Percentiles rank a stretch among this genome's conserved stretches.
phyloP scores from a whole-genome alignment of 1,139 yeast genomes.

The Blastobotrys illinoisensis region DNA sequence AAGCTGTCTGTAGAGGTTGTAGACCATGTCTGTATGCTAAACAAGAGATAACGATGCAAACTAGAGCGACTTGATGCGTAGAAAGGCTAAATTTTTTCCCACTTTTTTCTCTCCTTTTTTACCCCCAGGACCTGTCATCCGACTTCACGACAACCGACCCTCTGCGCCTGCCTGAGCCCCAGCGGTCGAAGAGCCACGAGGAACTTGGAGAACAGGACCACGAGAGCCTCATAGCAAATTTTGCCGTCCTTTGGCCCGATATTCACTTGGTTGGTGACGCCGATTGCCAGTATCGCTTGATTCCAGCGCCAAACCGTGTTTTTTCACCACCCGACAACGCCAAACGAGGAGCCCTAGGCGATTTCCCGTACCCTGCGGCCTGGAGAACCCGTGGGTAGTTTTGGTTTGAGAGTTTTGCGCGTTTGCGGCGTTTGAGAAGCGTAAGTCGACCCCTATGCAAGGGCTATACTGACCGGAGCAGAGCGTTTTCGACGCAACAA shows the following conservation, averaged over 20 bases:
- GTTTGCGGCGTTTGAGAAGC: neutral
- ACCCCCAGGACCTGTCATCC: neutral
- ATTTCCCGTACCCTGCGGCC: neutral
- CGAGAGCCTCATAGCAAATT: neutral
- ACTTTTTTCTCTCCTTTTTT: neutral
- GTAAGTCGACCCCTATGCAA: neutral
- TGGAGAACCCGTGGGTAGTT: neutral
- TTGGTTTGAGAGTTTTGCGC: too few species aligned
- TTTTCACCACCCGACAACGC: neutral
- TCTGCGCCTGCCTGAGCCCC: neutral
- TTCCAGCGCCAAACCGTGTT: neutral
- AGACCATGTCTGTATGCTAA: neutral
- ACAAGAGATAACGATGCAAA: neutral
- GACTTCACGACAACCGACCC: neutral
- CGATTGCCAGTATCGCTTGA: neutral
- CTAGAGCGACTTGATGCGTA: neutral
- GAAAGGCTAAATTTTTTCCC: neutral
- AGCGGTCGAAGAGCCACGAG: neutral
- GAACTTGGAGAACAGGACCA: neutral
- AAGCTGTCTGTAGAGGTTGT: neutral
- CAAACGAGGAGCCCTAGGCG: neutral
- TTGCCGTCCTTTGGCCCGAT: neutral
- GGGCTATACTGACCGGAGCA: neutral
- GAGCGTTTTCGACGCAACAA: neutral
- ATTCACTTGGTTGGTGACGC: neutral